Conservation (phyloP, 805 yeast species). For the Torulaspora indica region DNA sequence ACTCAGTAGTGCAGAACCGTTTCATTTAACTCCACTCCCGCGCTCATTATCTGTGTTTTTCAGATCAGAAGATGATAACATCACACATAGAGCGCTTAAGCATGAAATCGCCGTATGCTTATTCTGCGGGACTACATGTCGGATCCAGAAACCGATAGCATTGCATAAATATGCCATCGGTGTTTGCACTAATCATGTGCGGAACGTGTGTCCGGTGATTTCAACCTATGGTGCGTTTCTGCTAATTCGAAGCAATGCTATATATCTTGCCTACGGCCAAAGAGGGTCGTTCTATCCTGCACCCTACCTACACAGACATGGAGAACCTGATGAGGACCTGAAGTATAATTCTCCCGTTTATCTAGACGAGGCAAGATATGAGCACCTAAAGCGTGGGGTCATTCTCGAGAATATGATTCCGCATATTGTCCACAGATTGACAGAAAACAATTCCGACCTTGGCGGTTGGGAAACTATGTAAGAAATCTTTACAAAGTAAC, state of each 20-base stretch:
- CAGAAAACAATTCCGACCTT: conserved; percentile 73
- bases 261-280: conserved; percentile 55
- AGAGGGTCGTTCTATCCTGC: conserved; percentile 76
- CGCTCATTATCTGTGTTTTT: conserved; percentile 52
- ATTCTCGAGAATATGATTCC: conserved; percentile 80
- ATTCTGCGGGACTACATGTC: conserved; percentile 67
- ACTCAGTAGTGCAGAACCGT: conserved; percentile 42
- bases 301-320: conserved; percentile 82
- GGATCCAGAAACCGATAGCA: conserved; percentile 54
- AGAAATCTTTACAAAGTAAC: neutral
- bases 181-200: conserved; percentile 71
- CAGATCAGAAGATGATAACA: conserved; percentile 42
- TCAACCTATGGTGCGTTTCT: conserved; percentile 29
- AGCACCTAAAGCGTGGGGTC: conserved; percentile 56
- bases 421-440: conserved; percentile 68
- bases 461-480: conserved; percentile 86
- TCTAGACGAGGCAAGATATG: conserved; percentile 57
- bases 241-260: conserved; percentile 29
- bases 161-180: conserved; percentile 53
- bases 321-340: conserved; percentile 73
- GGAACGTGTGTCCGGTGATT: conserved; percentile 47
- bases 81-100: conserved; percentile 37
- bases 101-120: conserved; percentile 81
- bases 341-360: conserved; percentile 69
- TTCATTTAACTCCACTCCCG: conserved; percentile 63